These are phyloP conservation scores for Pseudocercospora ulei DNA, from an alignment of 2,329 filamentous ascomycete species.

Conservation along the genomic window DNA sequence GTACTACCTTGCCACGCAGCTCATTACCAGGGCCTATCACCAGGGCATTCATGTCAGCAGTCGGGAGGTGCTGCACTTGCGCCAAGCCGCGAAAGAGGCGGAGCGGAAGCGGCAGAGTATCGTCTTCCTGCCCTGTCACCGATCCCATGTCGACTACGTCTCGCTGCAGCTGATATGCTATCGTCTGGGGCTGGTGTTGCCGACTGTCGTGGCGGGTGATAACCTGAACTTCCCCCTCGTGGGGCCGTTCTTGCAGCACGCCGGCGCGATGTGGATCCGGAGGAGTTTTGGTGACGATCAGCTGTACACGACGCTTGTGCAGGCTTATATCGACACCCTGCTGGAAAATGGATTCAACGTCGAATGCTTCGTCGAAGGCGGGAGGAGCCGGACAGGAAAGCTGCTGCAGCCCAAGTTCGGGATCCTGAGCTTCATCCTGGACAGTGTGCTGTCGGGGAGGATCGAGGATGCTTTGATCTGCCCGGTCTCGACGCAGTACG, in stretches of 20 bases:
- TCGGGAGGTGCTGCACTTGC: slow-evolving; percentile 76
- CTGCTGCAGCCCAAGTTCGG: slow-evolving; percentile 90
- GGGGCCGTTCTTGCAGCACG: slow-evolving; percentile 82
- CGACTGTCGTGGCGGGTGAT: slow-evolving; percentile 87
- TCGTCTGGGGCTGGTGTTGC: slow-evolving; percentile 74
- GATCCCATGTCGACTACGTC: slow-evolving; percentile 93
- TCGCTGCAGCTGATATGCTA: slow-evolving; percentile 93
- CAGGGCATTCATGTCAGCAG: slow-evolving; percentile 94
- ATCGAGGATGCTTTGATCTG: slow-evolving; percentile 88
- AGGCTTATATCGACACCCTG: slow-evolving; percentile 88
- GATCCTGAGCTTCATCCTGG: slow-evolving; percentile 81
- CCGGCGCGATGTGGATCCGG: slow-evolving; percentile 94
- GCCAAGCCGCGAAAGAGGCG: slow-evolving; percentile 72
- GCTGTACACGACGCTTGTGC: slow-evolving; percentile 83
- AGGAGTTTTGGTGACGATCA: slow-evolving; percentile 85
- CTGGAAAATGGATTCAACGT: slow-evolving; percentile 87
- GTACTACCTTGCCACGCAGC: slow-evolving; percentile 79
- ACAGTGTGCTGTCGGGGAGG: slow-evolving; percentile 77
- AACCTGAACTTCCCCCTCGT: slow-evolving; percentile 92
- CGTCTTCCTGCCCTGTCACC: slow-evolving; percentile 87
- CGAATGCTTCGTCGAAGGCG: slow-evolving; percentile 95
- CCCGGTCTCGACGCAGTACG: slow-evolving; percentile 93
- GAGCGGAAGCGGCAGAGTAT: slow-evolving; percentile 85
- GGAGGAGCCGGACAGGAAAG: slow-evolving; percentile 85
- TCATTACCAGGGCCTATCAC: slow-evolving; percentile 86